Evolutionary conservation across 495 filamentous ascomycete genomes (phyloP), one percentile per base, ranked within the genome.

Genomic region (Aspergillus homomorphus): DNA sequence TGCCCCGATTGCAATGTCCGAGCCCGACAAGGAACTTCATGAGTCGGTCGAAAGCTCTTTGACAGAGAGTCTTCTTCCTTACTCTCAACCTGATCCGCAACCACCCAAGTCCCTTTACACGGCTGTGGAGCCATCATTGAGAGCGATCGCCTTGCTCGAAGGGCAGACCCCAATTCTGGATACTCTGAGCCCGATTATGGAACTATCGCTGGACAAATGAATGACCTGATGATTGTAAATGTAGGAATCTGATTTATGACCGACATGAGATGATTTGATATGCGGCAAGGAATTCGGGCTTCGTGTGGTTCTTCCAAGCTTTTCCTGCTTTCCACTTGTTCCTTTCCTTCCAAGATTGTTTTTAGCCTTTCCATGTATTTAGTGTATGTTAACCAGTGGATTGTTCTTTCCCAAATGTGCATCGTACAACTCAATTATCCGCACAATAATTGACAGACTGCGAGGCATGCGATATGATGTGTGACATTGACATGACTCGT

Each of bases 241-340:
- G 14, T 24, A 58, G 18, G 23, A n/a, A 50, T 58, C 14, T 43
- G 48, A 58, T 46, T 60, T 48, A 66, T 48, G 64, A 66, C 58
- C 23, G 60, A 61, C 26, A 66, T 52, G 64, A 60, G 33, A 59
- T 38, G 21, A 57, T 43, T 51, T 38, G 38, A 45, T 56, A 8
- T 18, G 33, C 33, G 33, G 33, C 33, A 38, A 38, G 33, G 33
- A 5, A 38, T 12, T 38, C 33, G 8, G 6, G 5, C 33, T 60
- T 21, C 57, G 4, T 53, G 26, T 44, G 53, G 28, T 51, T 26
- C 6, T 49, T 45, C 9, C 50, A 19, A 53, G 50, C 50, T 16
- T 38, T 53, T 38, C 24, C 21, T 33, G 20, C 18, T 15, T 23
- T 26, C 16, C 24, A 53, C 26, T 56, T 60, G 46, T 30, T 46